A percentile compares a stretch with the other conserved stretches of the same genome.
These are phyloP conservation scores for Neopestalotiopsis sp. DNA, from an alignment of 2,329 filamentous ascomycete genomes.

Conservation along the genomic window DNA sequence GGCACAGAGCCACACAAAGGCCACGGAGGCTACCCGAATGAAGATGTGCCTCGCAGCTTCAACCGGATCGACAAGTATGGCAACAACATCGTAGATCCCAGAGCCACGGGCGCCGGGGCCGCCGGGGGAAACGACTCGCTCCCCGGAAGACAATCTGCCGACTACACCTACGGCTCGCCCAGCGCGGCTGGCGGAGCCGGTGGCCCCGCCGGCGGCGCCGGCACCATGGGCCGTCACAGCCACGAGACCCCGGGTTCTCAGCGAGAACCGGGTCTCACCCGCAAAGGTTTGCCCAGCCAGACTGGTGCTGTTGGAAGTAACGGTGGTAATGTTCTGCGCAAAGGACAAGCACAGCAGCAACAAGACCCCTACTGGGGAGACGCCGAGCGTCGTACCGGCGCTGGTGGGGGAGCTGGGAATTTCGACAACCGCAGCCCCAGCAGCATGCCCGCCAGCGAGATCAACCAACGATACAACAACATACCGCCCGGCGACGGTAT, in stretches of 20 bases:
- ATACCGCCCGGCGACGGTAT: background rate
- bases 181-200: background rate
- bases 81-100: background rate
- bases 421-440: background rate
- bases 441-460: background rate
- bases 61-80: conserved; percentile 14
- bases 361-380: conserved; percentile 17
- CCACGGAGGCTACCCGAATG: conserved; percentile 24
- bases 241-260: background rate
- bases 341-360: conserved; percentile 16
- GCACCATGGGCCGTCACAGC: background rate
- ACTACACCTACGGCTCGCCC: conserved; percentile 17
- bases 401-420: background rate
- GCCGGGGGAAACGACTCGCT: background rate
- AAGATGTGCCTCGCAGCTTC: conserved; percentile 24
- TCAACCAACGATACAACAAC: conserved; percentile 10
- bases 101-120: conserved; percentile 11
- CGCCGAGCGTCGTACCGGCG: background rate
- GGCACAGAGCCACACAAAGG: conserved; percentile 17
- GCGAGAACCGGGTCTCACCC: background rate
- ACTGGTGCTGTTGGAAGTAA: background rate
- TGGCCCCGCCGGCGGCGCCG: background rate
- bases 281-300: background rate
- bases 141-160: conserved; percentile 14
- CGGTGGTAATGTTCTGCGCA: conserved; percentile 19